Evolutionary conservation across 108 stramenopile genomes (phyloP).

Genomic region (Cyclotella sp.): DNA sequence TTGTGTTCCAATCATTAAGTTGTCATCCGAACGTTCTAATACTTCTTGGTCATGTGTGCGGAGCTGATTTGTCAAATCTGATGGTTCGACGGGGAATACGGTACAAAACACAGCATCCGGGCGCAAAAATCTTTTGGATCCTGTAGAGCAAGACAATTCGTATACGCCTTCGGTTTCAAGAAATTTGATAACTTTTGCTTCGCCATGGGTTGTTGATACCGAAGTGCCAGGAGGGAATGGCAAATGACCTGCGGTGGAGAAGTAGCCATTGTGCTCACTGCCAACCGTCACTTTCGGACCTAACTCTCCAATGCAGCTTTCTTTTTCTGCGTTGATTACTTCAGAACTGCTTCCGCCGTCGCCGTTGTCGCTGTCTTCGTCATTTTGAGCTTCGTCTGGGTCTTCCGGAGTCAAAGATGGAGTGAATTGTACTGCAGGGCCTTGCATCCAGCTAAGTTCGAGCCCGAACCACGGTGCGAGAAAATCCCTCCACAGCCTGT

Average conservation of each 20-base stretch:
- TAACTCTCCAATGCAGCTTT: constrained; percentile 26
- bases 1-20: constrained; percentile 85
- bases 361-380: constrained; percentile 55
- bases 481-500: constrained; percentile 87
- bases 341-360: constrained; percentile 57
- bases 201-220: constrained; percentile 80
- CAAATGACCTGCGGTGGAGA: constrained; percentile 57
- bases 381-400: constrained; percentile 39
- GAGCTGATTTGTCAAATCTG: constrained; percentile 70
- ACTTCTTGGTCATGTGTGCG: constrained; percentile 65
- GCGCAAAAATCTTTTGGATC: constrained; percentile 60
- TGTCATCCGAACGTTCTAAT: constrained; percentile 67
- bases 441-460: constrained; percentile 75
- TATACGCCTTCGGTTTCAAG: constrained; percentile 58
- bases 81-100: constrained; percentile 70
- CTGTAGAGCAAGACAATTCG: constrained; percentile 60
- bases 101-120: constrained; percentile 78
- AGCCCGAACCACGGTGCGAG: constrained; percentile 87
- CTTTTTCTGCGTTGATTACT: constrained; percentile 29
- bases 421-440: constrained; percentile 60
- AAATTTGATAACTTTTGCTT: constrained; percentile 66
- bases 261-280: constrained; percentile 22
- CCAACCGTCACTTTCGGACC: constrained; percentile 12
- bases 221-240: constrained; percentile 74
- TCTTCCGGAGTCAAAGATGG: constrained; percentile 39